These are phyloP conservation scores for Vitis hybrid DNA, from an alignment of 177 flowering plant genomes.

Conservation along the genomic window DNA sequence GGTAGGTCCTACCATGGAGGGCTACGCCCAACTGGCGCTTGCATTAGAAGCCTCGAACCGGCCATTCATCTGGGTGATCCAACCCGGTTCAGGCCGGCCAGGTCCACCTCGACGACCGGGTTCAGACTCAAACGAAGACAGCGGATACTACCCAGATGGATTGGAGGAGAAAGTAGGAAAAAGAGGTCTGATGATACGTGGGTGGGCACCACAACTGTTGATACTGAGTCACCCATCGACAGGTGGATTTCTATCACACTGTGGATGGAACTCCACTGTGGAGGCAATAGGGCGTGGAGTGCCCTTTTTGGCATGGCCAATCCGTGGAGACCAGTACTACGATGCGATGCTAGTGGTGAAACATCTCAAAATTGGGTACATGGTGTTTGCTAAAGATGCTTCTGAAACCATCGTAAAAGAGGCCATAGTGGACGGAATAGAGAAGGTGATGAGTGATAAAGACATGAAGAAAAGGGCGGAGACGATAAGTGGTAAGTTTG, in stretches of 20 bases:
- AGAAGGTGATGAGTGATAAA: conserved; percentile 32
- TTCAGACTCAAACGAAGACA: conserved; percentile 1
- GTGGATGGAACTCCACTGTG: conserved; percentile 58
- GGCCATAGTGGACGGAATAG: conserved; percentile 32
- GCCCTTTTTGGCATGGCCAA: conserved; percentile 49
- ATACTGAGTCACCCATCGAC: conserved; percentile 50
- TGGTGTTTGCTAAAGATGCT: conserved; percentile 12
- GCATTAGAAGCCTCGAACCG: conserved; percentile 35
- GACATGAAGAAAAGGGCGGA: conserved; percentile 28
- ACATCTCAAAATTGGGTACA: conserved; percentile 37
- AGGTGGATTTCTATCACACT: conserved; percentile 45
- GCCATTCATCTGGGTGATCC: conserved; percentile 63
- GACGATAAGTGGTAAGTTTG: conserved; percentile 15
- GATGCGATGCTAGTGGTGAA: conserved; percentile 38
- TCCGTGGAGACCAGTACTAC: conserved; percentile 44
- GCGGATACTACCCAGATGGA: conserved; percentile 26
- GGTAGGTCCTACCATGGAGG: conserved; percentile 40
- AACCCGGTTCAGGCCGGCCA: conserved; percentile 18
- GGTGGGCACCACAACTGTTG: conserved; percentile 58
- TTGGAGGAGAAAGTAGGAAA: conserved; percentile 30
- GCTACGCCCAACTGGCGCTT: conserved; percentile 31
- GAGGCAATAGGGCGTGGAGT: conserved; percentile 49
- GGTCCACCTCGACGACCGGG: conserved; percentile 9
- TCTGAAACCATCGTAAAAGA: conserved; percentile 19
- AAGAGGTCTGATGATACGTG: conserved; percentile 42